These are phyloP conservation scores for Chlamydomonas sp. DNA, from an alignment of 139 green algal species.

Conservation along the genomic window DNA sequence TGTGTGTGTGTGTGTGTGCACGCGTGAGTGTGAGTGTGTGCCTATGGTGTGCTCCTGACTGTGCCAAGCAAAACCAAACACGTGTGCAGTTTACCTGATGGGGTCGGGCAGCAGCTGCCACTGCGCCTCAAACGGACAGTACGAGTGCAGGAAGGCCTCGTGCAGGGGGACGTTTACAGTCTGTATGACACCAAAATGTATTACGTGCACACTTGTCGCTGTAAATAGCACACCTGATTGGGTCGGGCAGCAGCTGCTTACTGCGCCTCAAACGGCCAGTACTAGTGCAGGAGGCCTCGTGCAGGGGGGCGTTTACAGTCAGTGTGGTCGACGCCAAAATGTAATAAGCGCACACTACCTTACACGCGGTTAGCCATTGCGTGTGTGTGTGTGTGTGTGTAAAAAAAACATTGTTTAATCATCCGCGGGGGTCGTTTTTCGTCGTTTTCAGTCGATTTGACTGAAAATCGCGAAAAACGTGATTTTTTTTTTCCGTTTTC, in stretches of 20 bases:
- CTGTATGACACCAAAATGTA: neutral
- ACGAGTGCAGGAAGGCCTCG: conserved; percentile 41
- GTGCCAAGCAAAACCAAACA: too few species aligned
- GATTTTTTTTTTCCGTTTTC: too few species aligned
- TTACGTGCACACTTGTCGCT: neutral
- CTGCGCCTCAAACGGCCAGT: conserved; percentile 45
- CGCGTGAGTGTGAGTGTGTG: too few species aligned
- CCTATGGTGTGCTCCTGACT: too few species aligned
- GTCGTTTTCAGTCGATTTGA: too few species aligned
- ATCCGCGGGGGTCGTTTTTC: too few species aligned
- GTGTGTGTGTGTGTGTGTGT: neutral
- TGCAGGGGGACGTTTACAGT: conserved; percentile 26
- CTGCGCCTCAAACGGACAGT: conserved; percentile 45
- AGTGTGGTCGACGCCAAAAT: conserved; percentile 32
- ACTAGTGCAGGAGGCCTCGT: conserved; percentile 40
- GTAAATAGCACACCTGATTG: conserved; percentile 5
- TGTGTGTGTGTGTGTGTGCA: too few species aligned
- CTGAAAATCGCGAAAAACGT: too few species aligned
- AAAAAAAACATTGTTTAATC: too few species aligned
- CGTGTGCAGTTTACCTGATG: too few species aligned
- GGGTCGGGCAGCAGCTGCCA: conserved; percentile 48
- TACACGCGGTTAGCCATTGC: too few species aligned
- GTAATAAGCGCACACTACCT: conserved; percentile 44
- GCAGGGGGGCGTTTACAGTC: conserved; percentile 20
- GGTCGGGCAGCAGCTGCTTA: conserved; percentile 47